phyloP scores from a whole-genome alignment of 345 rosid species.

The Melaleuca alternifolia region DNA sequence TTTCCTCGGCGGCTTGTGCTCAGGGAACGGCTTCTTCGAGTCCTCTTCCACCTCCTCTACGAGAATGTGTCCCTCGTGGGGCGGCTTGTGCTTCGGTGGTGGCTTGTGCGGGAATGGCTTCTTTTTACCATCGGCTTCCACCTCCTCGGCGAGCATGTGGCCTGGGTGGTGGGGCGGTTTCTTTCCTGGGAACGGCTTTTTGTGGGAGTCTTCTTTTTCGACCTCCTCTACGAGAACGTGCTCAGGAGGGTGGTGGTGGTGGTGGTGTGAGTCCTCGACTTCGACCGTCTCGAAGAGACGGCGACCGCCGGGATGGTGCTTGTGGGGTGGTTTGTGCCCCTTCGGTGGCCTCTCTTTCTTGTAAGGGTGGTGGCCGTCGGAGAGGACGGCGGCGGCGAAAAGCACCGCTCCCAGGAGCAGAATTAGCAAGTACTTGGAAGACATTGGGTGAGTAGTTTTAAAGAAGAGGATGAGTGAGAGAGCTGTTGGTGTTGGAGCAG shows the following conservation, averaged over 20 bases:
- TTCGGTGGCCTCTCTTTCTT: background rate
- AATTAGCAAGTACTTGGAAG: background rate
- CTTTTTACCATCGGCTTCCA: background rate
- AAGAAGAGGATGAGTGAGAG: background rate
- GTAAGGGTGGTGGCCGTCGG: background rate
- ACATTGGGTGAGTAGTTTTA: background rate
- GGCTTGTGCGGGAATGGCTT: background rate
- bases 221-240: background rate
- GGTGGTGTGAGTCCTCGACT: background rate
- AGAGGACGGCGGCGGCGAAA: background rate
- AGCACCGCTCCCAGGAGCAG: background rate
- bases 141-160: background rate
- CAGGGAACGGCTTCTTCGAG: background rate
- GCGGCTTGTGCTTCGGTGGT: too few species aligned
- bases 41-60: background rate
- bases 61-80: background rate
- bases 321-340: background rate
- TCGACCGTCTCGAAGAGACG: background rate
- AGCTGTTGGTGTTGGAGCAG: too few species aligned
- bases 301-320: slow-evolving; percentile 1
- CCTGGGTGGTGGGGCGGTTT: background rate
- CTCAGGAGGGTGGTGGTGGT: background rate
- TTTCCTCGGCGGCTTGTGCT: background rate
- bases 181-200: too few species aligned
- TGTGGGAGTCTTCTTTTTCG: background rate